Base-by-base conservation (phyloP, 768 basidiomycete genomes). In the Kwoniella shandongensis region DNA sequence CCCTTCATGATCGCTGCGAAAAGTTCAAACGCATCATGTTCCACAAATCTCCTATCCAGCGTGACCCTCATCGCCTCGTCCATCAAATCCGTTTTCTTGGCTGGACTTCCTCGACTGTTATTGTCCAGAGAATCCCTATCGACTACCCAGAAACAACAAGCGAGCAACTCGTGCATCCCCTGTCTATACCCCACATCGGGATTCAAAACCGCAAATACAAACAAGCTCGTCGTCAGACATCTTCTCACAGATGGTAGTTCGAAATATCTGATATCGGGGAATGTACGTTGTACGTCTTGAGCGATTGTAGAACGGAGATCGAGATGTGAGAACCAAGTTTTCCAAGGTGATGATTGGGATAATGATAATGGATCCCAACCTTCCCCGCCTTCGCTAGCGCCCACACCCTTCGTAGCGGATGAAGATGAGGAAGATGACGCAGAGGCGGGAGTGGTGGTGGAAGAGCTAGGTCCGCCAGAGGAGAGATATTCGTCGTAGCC, bases 221-320 rank as follows among this genome's bases (percentile, higher is more conserved):
- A 96, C 10, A 99, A 81, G 18, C 96, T 85, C 65, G 91, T 88
- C 0, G 88, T 89, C 38, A 98, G 79, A 67, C 87, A 84, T 15
- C 80, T 80, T 72, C 94, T 91, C 0, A 93, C 85, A 26, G 85
- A 81, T 22, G 81, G 73, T 22, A 85, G 81, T 25, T 88, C 85
- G 76, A 97, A 99, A 79, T 93, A 99, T 6, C 82, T 81, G 55
- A 97, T 86, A 59, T 99, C 96, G n/a, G 96, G 96, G 72, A 98
- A 99, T 86, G 96, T 98, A 68, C 96, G 82, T 66, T 96, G 91
- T 0, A 99, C 96, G 71, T 99, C 96, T 76, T 96, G 91, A 36
- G 84, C 78, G 45, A 99, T 96, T 12, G 85, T 89, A 73, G 87
- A 91, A 32, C 92, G 82, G 36, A 97, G 79, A 57, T 98, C 96